Base-by-base conservation (phyloP, 2,329 filamentous ascomycete species). In the Clarireedia monteithiana region DNA sequence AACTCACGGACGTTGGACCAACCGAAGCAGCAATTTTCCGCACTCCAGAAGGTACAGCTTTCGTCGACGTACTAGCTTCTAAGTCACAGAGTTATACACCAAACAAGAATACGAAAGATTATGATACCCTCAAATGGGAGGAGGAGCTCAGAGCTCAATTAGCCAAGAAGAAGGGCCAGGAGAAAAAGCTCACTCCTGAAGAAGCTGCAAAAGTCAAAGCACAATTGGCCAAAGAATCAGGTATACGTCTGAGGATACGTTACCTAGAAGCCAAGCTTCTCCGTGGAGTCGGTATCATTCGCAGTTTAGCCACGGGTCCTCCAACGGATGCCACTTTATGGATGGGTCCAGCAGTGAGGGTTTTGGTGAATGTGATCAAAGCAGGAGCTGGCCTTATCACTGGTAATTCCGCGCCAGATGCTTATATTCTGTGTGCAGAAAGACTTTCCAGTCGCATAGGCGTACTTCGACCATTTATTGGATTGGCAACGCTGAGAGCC, bases 121-220 rank as follows among this genome's bases (percentile, higher is more conserved):
- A 96, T 65, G 90, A 99, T 64, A 95, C 90, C 1, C 73, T 96
- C 42, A 96, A 96, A 71, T 99, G 95, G 94, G 94, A 99, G 71
- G 88, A 92, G 69, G 94, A 99, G 61, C 78, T 99, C 6, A 81
- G 91, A 56, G 80, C 83, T 40, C 90, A 96, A 65, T 73, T 99
- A 42, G 91, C 91, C n/a, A 80, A 89, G 68, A 99, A 97, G 76
- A 96, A 92, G 71, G 92, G 92, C 1, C 83, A 88, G 58, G 84
- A 90, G 64, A 92, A 91, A 74, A 99, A 96, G 72, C 82, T 97
- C 9, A 94, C 89, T 0, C 74, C 89, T 0, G 94, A 97, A 38
- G 92, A 99, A 66, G 86, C 86, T 62, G 82, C 86, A 30, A 97
- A 96, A 71, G 88, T 97, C 56, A 92, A 94, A 52, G 86, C 89